Evolutionary conservation across 1,284 basidiomycete species (phyloP).

Genomic region (Melampsora larici-populina): DNA sequence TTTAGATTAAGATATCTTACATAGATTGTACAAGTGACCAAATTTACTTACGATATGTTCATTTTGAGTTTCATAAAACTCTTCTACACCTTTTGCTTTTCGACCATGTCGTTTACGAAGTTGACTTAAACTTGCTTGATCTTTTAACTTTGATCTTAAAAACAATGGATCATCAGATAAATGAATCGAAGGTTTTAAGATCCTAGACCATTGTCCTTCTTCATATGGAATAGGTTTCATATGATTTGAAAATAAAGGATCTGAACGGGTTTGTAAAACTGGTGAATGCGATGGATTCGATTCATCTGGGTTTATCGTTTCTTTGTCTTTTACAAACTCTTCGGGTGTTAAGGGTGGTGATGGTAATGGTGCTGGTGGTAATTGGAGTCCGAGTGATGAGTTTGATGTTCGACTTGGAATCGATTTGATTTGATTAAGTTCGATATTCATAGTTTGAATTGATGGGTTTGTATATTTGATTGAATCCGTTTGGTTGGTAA

Average conservation of each 20-base stretch:
- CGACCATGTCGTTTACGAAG: slow-evolving; percentile 16
- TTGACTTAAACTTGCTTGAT: not conserved
- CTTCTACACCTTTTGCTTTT: slow-evolving; percentile 8
- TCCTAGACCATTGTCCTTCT: slow-evolving; percentile 19
- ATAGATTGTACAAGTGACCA: no score
- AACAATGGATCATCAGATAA: slow-evolving; percentile 10
- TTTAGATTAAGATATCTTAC: no score
- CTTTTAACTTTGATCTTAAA: slow-evolving; percentile 11
- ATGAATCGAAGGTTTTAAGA: slow-evolving; percentile 9
- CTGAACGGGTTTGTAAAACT: not conserved
- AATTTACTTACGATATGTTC: slow-evolving; percentile 42
- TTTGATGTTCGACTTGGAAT: no score
- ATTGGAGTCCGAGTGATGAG: no score
- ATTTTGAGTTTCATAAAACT: slow-evolving; percentile 32
- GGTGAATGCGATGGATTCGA: no score
- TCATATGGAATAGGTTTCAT: slow-evolving; percentile 20
- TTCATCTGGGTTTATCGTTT: no score
- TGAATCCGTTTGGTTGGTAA: no score
- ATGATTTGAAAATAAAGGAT: not conserved
- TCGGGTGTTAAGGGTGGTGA: no score
- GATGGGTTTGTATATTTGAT: no score
- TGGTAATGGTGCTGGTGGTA: no score
- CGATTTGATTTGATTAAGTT: no score
- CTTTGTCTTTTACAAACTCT: not conserved
- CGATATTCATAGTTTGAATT: no score